Conservation (phyloP, 768 basidiomycete genomes). For the Boletus reticuloceps region DNA sequence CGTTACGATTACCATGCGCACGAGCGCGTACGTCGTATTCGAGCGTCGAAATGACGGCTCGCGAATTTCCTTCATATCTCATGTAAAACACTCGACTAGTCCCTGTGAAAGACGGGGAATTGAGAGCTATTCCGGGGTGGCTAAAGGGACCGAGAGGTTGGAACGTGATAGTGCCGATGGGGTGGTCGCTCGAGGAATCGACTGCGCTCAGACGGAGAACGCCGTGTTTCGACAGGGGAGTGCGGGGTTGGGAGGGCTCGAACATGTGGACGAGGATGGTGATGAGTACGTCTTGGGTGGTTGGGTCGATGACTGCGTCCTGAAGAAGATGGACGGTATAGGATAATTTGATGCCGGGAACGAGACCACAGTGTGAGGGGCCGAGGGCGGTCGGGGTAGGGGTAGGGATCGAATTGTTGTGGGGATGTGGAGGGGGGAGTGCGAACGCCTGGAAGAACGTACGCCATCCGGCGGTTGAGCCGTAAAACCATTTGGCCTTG, state of each 20-base stretch:
- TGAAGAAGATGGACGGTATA: conserved; percentile 4
- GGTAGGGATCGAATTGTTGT: too few species aligned
- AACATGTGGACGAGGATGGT: not conserved
- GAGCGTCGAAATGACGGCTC: conserved; percentile 1
- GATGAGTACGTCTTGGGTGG: conserved; percentile 11
- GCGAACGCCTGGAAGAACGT: conserved; percentile 13
- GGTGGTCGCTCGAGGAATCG: not conserved
- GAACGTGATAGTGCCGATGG: conserved; percentile 11
- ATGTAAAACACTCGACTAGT: conserved; percentile 11
- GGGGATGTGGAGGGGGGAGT: conserved; percentile 1
- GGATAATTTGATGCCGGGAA: not conserved
- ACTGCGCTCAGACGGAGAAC: conserved; percentile 1
- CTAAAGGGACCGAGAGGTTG: not conserved
- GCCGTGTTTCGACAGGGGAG: not conserved
- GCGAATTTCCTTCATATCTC: not conserved
- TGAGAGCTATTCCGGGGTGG: not conserved
- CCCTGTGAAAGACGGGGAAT: conserved; percentile 18
- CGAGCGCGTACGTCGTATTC: conserved; percentile 11
- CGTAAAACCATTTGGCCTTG: conserved; percentile 1
- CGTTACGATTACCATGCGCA: not conserved
- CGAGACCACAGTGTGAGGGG: conserved; percentile 9
- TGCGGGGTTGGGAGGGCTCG: not conserved
- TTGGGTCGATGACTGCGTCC: conserved; percentile 9
- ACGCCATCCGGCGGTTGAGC: not conserved
- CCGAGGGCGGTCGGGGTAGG: not conserved